These are phyloP conservation scores for Prillingera fragicola DNA, from an alignment of 1,284 basidiomycete genomes.

Conservation along the genomic window DNA sequence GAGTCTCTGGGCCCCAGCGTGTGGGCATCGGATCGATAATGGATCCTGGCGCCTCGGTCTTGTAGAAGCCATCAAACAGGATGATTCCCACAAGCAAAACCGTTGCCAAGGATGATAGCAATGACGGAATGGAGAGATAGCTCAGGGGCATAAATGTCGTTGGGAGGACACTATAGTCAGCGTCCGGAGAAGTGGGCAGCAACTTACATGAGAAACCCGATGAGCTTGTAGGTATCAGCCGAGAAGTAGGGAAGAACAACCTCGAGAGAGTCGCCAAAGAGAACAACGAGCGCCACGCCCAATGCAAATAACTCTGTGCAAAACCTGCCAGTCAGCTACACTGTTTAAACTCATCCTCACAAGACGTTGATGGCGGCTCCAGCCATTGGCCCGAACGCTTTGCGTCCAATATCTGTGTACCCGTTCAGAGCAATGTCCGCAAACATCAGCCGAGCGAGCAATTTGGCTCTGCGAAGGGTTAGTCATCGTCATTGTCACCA, in stretches of 20 bases:
- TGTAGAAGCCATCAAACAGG: constrained; percentile 75
- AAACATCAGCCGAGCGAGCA: constrained; percentile 69
- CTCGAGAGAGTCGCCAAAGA: constrained; percentile 79
- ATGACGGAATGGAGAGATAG: constrained; percentile 75
- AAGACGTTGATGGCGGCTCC: constrained; percentile 47
- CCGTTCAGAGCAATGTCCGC: constrained; percentile 66
- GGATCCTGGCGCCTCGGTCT: constrained; percentile 73
- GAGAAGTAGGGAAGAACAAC: constrained; percentile 64
- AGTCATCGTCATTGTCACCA: no score
- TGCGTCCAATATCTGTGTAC: constrained; percentile 81
- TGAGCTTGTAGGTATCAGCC: constrained; percentile 65
- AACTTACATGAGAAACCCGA: constrained; percentile 65
- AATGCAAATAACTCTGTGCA: constrained; percentile 74
- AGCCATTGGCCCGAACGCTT: constrained; percentile 72
- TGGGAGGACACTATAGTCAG: constrained; percentile 60
- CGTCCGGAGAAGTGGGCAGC: neutral
- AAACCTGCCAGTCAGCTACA: constrained; percentile 50
- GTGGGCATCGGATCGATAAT: constrained; percentile 71
- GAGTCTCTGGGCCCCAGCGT: constrained; percentile 56
- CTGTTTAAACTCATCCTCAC: constrained; percentile 20
- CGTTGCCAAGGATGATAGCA: constrained; percentile 75
- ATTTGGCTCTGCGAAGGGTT: constrained; percentile 73
- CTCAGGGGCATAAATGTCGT: constrained; percentile 78
- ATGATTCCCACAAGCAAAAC: constrained; percentile 72
- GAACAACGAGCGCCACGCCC: constrained; percentile 71